Conservation (phyloP, 2,329 filamentous ascomycete genomes). For the Aureobasidium sp. region DNA sequence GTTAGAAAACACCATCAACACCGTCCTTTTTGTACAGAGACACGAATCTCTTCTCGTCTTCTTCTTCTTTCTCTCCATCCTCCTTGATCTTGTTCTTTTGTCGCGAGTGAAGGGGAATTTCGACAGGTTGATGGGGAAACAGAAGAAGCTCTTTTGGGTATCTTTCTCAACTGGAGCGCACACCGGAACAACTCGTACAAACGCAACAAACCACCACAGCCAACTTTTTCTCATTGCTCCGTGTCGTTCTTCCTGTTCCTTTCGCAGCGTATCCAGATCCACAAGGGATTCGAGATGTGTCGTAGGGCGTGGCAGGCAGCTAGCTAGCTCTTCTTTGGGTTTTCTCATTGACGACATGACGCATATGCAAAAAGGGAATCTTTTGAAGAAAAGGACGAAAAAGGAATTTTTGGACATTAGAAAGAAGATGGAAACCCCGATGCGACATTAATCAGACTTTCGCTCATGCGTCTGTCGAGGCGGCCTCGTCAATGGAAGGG, state of each 20-base stretch:
- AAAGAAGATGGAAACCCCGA: constrained; percentile 1
- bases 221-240: background rate
- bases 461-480: constrained; percentile 28
- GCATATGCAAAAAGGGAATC: constrained; percentile 9
- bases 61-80: background rate
- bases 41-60: background rate
- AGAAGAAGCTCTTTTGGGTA: constrained; percentile 7
- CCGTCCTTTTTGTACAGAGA: background rate
- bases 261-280: too few species aligned
- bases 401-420: constrained; percentile 13
- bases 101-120: background rate
- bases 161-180: background rate
- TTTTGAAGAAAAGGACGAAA: background rate
- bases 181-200: background rate
- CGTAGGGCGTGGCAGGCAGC: background rate
- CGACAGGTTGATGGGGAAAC: background rate
- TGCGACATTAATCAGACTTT: background rate
- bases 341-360: constrained; percentile 9
- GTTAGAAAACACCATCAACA: background rate
- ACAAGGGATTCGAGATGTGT: background rate
- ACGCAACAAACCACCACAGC: background rate
- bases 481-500: constrained; percentile 31
- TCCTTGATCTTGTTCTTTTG: background rate
- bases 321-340: background rate
- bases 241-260: background rate